Evolutionary conservation across 2,329 filamentous ascomycete species (phyloP), one percentile per base, ranked within the genome.

Genomic region (Daldinia eschscholtzii): DNA sequence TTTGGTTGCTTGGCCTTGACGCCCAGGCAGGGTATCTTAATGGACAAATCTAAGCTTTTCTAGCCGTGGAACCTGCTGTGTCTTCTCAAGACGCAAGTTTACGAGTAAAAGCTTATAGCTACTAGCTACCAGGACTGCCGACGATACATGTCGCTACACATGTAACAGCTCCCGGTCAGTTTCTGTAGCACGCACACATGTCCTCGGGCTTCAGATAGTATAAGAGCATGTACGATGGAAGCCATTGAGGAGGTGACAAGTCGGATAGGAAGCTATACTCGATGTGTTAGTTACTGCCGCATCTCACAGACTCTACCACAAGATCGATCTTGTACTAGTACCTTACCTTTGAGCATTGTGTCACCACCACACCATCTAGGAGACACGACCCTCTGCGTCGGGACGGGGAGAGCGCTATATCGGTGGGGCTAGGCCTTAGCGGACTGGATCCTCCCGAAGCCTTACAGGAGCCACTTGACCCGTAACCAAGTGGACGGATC

Each of bases 291-390:
- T 58, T 53, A 46, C 37, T 57, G 39, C 53, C 57, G 55, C 59
- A 69, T 69, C 61, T 66, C 59, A 71, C 60, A 66, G 52, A 26
- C 20, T 64, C 37, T 53, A 59, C 53, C 37, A 59, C 28, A 26
- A 59, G 41, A 55, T 70, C 65, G 61, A 68, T 67, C 67, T 70
- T 70, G 67, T 72, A 70, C 67, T 62, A 66, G 70, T 72, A 70
- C 70, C 67, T 65, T 50, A 15, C 52, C 46, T 44, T 56, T 20
- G 30, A 66, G 59, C 30, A 41, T 71, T 71, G 66, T 68, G 70
- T 70, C 59, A 71, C 67, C 64, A 57, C 30, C 30, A 53, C 61
- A 71, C 67, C 64, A 55, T 28, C 30, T 52, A 55, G 59, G 64
- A 67, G 60, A 70, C 56, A 70, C 70, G 67, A 72, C 65, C 67